phyloP scores from a whole-genome alignment of 2,329 filamentous ascomycete genomes.

The Aureobasidium leucospermi region DNA sequence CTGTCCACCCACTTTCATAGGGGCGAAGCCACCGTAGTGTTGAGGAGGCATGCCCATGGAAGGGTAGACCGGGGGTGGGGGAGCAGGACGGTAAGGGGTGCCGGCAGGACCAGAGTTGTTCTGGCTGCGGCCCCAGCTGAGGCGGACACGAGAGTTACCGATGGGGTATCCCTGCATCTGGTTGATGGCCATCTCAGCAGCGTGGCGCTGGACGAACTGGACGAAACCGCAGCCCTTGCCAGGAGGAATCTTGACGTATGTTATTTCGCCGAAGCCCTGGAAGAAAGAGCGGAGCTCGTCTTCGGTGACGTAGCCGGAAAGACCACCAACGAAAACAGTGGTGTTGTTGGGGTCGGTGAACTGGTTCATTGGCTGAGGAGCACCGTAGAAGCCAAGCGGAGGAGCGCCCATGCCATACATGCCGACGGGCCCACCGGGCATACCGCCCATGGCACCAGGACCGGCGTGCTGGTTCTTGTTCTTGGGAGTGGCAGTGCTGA shows the following conservation, averaged over 20 bases:
- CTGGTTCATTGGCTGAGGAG: conserved; percentile 87
- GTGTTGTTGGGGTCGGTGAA: conserved; percentile 99
- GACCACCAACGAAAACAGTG: conserved; percentile 93
- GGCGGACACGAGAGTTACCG: conserved; percentile 92
- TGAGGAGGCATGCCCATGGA: conserved; percentile 61
- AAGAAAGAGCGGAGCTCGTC: conserved; percentile 99
- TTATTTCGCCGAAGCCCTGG: conserved; percentile 98
- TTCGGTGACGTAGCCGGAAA: conserved; percentile 97
- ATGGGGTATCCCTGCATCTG: conserved; percentile 99
- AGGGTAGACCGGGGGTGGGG: conserved; percentile 67
- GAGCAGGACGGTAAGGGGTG: conserved; percentile 92
- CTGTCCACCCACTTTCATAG: conserved; percentile 51
- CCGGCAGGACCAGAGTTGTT: conserved; percentile 97
- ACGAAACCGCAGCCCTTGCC: conserved; percentile 99
- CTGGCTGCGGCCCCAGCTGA: conserved; percentile 96
- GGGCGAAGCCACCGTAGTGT: conserved; percentile 59
- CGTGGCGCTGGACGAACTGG: conserved; percentile 97
- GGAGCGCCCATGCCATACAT: conserved; percentile 66
- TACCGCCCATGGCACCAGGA: conserved; percentile 46
- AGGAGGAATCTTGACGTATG: conserved; percentile 98
- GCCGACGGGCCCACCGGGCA: conserved; percentile 43
- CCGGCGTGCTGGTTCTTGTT: conserved; percentile 58
- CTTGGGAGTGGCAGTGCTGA: conserved; percentile 96
- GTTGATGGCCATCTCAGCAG: conserved; percentile 99
- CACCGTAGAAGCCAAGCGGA: conserved; percentile 59